These are phyloP conservation scores for Psilocybe subaeruginosa DNA, from an alignment of 768 basidiomycete species.

Conservation along the genomic window DNA sequence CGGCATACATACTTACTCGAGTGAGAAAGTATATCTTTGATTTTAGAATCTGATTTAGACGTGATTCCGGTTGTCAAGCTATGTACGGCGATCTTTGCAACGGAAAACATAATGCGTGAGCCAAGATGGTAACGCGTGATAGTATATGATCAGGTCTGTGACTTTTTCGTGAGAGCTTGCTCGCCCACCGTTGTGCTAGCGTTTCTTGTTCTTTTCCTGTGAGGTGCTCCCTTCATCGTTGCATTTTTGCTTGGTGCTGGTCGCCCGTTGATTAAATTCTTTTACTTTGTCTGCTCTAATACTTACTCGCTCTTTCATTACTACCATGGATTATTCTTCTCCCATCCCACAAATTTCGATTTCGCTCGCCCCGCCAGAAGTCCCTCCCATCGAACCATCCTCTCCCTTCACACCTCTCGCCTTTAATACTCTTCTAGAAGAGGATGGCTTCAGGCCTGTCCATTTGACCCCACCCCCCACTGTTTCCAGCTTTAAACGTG, in stretches of 20 bases:
- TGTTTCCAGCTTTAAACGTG: slow-evolving; percentile 42
- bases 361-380: slow-evolving; percentile 66
- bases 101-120: slow-evolving; percentile 13
- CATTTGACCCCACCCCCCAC: slow-evolving; percentile 62
- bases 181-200: slow-evolving; percentile 20
- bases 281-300: slow-evolving; percentile 21
- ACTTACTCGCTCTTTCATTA: slow-evolving; percentile 23
- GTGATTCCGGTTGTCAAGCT: slow-evolving; percentile 17
- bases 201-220: slow-evolving; percentile 37
- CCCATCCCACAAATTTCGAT: slow-evolving; percentile 71
- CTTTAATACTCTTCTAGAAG: slow-evolving; percentile 35
- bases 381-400: slow-evolving; percentile 52
- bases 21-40: background rate
- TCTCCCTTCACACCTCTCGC: slow-evolving; percentile 58
- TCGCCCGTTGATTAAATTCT: slow-evolving; percentile 38
- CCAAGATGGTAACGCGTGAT: slow-evolving; percentile 21
- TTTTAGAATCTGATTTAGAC: slow-evolving; percentile 16
- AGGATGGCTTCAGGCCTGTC: slow-evolving; percentile 56
- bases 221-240: slow-evolving; percentile 28
- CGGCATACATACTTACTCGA: background rate
- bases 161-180: slow-evolving; percentile 18
- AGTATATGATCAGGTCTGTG: slow-evolving; percentile 26
- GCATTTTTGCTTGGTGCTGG: slow-evolving; percentile 50
- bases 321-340: slow-evolving; percentile 45
- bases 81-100: slow-evolving; percentile 18